phyloP scores from a whole-genome alignment of 2,329 filamentous ascomycete species.

The Cladosporium sp. region DNA sequence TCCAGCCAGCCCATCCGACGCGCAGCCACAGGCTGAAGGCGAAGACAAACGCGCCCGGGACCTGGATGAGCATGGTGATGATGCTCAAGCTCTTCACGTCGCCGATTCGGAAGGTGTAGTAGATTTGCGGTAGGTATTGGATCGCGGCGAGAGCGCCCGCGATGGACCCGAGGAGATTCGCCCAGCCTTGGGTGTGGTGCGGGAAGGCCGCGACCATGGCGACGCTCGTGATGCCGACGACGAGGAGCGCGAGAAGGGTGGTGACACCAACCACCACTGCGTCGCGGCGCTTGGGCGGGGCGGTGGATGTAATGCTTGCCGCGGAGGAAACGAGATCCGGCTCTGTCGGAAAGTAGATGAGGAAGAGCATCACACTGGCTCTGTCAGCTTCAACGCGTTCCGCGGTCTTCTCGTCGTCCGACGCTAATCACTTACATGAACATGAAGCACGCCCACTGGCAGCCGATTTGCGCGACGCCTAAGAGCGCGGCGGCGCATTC shows the following conservation, averaged over 20 bases:
- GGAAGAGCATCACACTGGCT: slow-evolving; percentile 77
- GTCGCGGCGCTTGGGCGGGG: slow-evolving; percentile 60
- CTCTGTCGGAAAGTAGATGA: slow-evolving; percentile 72
- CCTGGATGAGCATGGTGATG: slow-evolving; percentile 97
- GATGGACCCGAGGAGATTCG: slow-evolving; percentile 75
- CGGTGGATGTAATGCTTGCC: slow-evolving; percentile 45
- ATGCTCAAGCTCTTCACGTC: slow-evolving; percentile 90
- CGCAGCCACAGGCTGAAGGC: slow-evolving; percentile 67
- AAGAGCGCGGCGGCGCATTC: slow-evolving; percentile 81
- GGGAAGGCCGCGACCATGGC: slow-evolving; percentile 61
- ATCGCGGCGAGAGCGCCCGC: slow-evolving; percentile 72
- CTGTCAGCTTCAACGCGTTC: neutral
- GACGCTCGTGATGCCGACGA: slow-evolving; percentile 58
- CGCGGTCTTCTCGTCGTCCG: neutral
- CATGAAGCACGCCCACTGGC: slow-evolving; percentile 87
- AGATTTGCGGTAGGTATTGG: slow-evolving; percentile 94
- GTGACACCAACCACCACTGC: slow-evolving; percentile 67
- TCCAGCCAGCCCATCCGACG: slow-evolving; percentile 80
- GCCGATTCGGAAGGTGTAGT: slow-evolving; percentile 78
- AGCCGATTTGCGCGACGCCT: slow-evolving; percentile 83
- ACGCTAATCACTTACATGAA: slow-evolving; percentile 61
- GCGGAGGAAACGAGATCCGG: slow-evolving; percentile 28
- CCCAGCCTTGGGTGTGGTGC: slow-evolving; percentile 65
- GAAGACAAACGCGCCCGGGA: slow-evolving; percentile 85
- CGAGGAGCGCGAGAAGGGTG: slow-evolving; percentile 70